Percentiles rank a stretch among this genome's conserved stretches.
Evolutionary conservation across 441 rosid genomes (phyloP).

Genomic region (Viola pubescens): DNA sequence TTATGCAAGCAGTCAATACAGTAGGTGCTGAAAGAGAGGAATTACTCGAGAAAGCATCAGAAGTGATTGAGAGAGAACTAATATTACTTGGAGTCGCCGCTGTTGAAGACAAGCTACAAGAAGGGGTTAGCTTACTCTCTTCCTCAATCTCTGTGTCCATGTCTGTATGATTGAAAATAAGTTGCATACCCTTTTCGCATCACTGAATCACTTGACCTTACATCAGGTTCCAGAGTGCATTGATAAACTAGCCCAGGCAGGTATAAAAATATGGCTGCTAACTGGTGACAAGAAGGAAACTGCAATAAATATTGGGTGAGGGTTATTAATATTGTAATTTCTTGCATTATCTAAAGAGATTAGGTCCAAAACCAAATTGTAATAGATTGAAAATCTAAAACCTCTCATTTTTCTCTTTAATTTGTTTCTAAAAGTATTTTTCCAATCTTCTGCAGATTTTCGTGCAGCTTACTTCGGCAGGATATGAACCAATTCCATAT

Average conservation of each 20-base stretch:
- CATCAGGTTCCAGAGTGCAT: constrained; percentile 73
- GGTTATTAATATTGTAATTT: background rate
- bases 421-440: background rate
- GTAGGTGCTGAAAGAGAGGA: constrained; percentile 61
- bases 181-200: background rate
- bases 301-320: constrained; percentile 73
- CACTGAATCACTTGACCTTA: constrained; percentile 1
- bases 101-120: constrained; percentile 74
- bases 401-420: background rate
- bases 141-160: background rate
- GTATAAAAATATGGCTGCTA: constrained; percentile 71
- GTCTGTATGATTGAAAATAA: background rate
- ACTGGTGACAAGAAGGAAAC: constrained; percentile 89
- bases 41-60: constrained; percentile 54
- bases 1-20: constrained; percentile 51
- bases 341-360: background rate
- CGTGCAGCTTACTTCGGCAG: constrained; percentile 69
- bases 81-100: constrained; percentile 64
- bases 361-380: background rate
- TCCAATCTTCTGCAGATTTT: constrained; percentile 36
- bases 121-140: constrained; percentile 45
- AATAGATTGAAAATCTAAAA: background rate
- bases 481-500: constrained; percentile 56
- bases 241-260: constrained; percentile 80
- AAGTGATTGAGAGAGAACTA: constrained; percentile 59